Conservation (phyloP, 2,329 filamentous ascomycete genomes). For the Phyllosticta ampelicida region DNA sequence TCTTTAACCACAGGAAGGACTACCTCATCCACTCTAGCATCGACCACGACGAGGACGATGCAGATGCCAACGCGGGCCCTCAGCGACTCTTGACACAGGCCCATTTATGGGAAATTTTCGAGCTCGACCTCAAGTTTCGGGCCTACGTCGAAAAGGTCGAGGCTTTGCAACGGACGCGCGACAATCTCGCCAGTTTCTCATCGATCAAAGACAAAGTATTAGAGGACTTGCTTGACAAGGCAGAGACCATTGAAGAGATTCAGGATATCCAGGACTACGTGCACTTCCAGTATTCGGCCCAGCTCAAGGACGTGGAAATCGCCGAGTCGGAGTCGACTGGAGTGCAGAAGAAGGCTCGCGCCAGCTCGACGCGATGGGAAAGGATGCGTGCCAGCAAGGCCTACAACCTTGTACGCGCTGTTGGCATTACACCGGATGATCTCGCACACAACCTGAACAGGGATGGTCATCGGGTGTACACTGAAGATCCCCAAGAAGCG, state of each 20-base stretch:
- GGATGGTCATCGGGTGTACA: slow-evolving; percentile 65
- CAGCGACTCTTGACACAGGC: slow-evolving; percentile 87
- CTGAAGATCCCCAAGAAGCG: slow-evolving; percentile 70
- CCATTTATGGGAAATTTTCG: slow-evolving; percentile 89
- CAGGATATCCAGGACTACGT: slow-evolving; percentile 95
- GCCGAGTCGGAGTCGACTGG: slow-evolving; percentile 52
- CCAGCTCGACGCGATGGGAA: slow-evolving; percentile 70
- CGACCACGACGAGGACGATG: slow-evolving; percentile 53
- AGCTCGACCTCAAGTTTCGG: slow-evolving; percentile 89
- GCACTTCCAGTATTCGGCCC: slow-evolving; percentile 80
- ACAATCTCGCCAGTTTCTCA: slow-evolving; percentile 53
- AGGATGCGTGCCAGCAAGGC: slow-evolving; percentile 70
- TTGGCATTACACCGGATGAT: slow-evolving; percentile 80
- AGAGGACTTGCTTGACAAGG: slow-evolving; percentile 69
- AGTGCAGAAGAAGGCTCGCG: slow-evolving; percentile 69
- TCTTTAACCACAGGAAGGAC: slow-evolving; percentile 96
- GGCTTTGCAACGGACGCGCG: slow-evolving; percentile 66
- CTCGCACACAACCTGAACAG: slow-evolving; percentile 79
- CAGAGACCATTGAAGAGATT: slow-evolving; percentile 83
- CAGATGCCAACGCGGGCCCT: slow-evolving; percentile 59
- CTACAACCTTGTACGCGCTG: slow-evolving; percentile 74
- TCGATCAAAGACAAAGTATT: slow-evolving; percentile 60
- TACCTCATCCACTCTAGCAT: slow-evolving; percentile 81
- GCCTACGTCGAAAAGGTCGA: slow-evolving; percentile 88
- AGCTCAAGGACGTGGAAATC: slow-evolving; percentile 69